Evolutionary conservation across 2,329 filamentous ascomycete genomes (phyloP), one percentile per base, ranked within the genome.

Genomic region (Bisporella sp.): DNA sequence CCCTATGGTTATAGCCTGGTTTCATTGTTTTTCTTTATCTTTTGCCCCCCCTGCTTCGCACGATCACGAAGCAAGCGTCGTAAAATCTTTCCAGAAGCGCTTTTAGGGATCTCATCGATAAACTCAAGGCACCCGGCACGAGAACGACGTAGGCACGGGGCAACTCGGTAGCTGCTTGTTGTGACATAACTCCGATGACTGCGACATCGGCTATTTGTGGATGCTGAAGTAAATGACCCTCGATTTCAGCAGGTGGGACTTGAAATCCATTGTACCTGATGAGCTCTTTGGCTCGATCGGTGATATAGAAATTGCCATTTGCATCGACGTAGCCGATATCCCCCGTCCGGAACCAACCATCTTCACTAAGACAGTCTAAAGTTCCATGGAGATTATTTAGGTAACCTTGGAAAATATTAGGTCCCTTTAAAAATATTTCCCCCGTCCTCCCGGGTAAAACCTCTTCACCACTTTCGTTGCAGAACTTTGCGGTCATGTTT

Each of bases 321-420:
- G 79, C 68, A 52, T 77, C 80, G 7, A 78, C 82, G 40, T 87
- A 75, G 0, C 78, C 79, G 64, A 82, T 54, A 60, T 89, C 85
- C 1, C 85, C 85, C 0, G 84, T 87, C 60, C 79, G 80, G 55
- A 89, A 69, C 81, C 82, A 89, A 1, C 83, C 79, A 51, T 86
- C 84, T 1, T 88, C 91, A 59, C 54, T 59, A 8, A 54, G 56
- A 3, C 60, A 68, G 2, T 48, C 31, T 12, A 31, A 50, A 4
- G 53, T 62, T 6, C 58, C 58, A 7, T 54, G 44, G 30, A 49
- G 48, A 42, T 60, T 62, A 39, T 74, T 73, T 83, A 86, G 90
- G 68, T 93, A 93, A 4, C 85, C 83, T 55, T 81, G 82, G 77
- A 89, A 84, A 43, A 91, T 71, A 41, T 81, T 87, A 2, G 86